Base-by-base conservation (phyloP, 331 rosid genomes). In the Phaseolus coccineus region DNA sequence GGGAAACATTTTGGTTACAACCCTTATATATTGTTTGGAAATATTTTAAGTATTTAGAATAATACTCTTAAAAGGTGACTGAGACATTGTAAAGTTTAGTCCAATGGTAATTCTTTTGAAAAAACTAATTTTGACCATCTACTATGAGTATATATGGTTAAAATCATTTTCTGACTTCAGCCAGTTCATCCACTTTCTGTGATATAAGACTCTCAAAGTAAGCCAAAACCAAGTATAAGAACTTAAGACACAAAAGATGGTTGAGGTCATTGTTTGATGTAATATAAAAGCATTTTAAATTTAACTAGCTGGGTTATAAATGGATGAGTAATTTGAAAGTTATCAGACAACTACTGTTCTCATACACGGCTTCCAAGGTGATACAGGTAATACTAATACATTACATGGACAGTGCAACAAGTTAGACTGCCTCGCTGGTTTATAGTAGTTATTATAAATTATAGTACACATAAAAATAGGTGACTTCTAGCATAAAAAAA, bases 391-490 rank as follows among this genome's bases (percentile, higher is more conserved):
- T 42, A 71, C 59, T 40, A 71, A 53, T 42, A 67, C 59, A 80
- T 75, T 82, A 76, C 84, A 77, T 67, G 70, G 70, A 86, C 35
- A 77, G 12, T 48, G 44, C 74, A 68, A 69, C 14, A 73, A 84
- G 74, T 40, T 76, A 71, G 31, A 73, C 68, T 57, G 27, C 19
- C 50, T 71, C 33, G 7, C 31, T 40, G 74, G 86, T 78, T 87
- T 42, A 65, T 61, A 75, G 66, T 44, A 78, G 80, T 46, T 62
- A 59, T 77, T 81, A 83, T 81, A 75, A 68, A 80, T 77, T 73
- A 88, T 85, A 69, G 77, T 84, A 80, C 82, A 86, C 87, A 85
- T 81, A 86, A 74, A 86, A 74, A 84, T 74, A 73, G 66, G 76
- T 78, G 65, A 71, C 14, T 65, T 74, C 80, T 80, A 78, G 46